A percentile compares a stretch with the other conserved stretches of the same genome.
phyloP scores from a whole-genome alignment of 1,284 basidiomycete species.

The Austroboletus niveus region DNA sequence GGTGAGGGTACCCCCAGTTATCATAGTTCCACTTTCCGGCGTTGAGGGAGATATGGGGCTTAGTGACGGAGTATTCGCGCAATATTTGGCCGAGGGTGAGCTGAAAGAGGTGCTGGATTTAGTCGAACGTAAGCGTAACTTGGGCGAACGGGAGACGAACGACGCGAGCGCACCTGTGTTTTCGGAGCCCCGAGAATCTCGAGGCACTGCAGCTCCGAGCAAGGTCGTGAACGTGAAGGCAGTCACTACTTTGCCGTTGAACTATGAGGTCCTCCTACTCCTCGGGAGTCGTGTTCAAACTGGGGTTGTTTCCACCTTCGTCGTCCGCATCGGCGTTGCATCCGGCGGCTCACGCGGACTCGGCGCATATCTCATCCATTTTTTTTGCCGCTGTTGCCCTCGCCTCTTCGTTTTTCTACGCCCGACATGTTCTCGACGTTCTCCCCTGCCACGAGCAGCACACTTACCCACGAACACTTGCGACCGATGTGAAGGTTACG shows the following conservation, averaged over 20 bases:
- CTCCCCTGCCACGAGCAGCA: no score
- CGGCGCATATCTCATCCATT: no score
- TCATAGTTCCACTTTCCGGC: slow-evolving; percentile 90
- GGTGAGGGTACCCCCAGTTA: slow-evolving; percentile 80
- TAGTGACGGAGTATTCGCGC: slow-evolving; percentile 78
- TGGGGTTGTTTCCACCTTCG: no score
- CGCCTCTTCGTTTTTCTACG: no score
- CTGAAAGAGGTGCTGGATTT: slow-evolving; percentile 84
- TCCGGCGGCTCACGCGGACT: no score
- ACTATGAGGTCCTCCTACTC: slow-evolving; percentile 69
- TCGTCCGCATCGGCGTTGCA: no score
- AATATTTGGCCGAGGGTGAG: slow-evolving; percentile 86
- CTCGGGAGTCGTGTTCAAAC: slow-evolving; percentile 20
- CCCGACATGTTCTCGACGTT: no score
- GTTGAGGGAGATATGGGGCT: slow-evolving; percentile 85
- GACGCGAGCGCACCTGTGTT: slow-evolving; percentile 40
- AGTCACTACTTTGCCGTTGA: slow-evolving; percentile 80
- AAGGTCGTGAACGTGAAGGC: slow-evolving; percentile 82
- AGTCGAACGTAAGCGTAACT: background rate
- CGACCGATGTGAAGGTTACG: no score
- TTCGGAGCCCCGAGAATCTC: slow-evolving; percentile 49
- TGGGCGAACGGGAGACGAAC: background rate
- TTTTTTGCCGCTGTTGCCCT: no score
- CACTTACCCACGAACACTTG: no score
- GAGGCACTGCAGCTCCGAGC: slow-evolving; percentile 50